phyloP scores from a whole-genome alignment of 129 eudicot species.

The Ambrosia artemisiifolia region DNA sequence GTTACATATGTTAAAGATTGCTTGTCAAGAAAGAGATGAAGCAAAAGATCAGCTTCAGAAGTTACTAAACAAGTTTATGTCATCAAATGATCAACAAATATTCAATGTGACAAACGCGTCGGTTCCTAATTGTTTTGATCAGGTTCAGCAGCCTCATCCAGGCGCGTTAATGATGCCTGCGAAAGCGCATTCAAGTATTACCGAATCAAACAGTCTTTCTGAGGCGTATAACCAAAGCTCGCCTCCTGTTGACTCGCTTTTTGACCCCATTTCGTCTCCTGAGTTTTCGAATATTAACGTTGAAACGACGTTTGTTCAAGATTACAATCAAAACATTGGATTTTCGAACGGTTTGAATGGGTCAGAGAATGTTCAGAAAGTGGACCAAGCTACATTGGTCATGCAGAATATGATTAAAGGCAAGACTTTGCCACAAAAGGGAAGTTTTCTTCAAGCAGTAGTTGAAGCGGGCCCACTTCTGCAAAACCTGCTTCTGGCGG shows the following conservation, averaged over 20 bases:
- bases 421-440: conserved; percentile 49
- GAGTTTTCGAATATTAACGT: conserved; percentile 39
- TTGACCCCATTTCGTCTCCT: conserved; percentile 36
- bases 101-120: background rate
- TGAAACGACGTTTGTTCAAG: conserved; percentile 29
- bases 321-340: conserved; percentile 7
- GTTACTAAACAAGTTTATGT: conserved; percentile 43
- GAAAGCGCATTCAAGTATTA: conserved; percentile 53
- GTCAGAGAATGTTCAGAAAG: conserved; percentile 3
- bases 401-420: conserved; percentile 56
- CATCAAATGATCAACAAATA: conserved; percentile 31
- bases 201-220: conserved; percentile 55
- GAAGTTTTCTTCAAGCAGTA: conserved; percentile 50
- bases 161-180: conserved; percentile 38
- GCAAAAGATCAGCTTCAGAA: conserved; percentile 63
- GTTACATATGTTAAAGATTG: conserved; percentile 49
- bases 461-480: conserved; percentile 61
- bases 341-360: background rate
- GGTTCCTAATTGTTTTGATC: conserved; percentile 22
- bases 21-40: conserved; percentile 83
- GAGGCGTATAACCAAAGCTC: conserved; percentile 34
- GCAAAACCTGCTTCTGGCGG: conserved; percentile 52
- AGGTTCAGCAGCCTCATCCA: conserved; percentile 20
- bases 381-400: conserved; percentile 45
- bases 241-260: conserved; percentile 34